Conservation (phyloP, 176 grass and related monocot species). For the Hsuehochloa calcarea region DNA sequence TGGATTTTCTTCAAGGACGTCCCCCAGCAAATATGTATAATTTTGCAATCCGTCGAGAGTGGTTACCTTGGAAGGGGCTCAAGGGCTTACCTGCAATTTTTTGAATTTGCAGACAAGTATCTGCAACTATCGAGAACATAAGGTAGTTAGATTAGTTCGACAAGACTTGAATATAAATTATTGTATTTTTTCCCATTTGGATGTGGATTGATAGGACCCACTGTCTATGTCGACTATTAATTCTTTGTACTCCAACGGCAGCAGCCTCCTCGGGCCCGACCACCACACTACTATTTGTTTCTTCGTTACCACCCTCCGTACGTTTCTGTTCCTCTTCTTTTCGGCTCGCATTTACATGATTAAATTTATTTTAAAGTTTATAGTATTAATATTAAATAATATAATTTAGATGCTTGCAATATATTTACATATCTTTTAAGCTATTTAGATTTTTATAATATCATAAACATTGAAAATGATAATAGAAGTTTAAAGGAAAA, state of each 20-base stretch:
- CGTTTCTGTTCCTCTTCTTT: background rate
- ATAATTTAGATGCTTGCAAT: no score
- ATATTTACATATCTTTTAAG: no score
- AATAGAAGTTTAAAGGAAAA: no score
- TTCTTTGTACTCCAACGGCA: background rate
- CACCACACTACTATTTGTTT: background rate
- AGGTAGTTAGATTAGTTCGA: background rate
- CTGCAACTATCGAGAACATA: background rate
- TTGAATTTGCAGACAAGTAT: background rate
- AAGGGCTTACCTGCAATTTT: background rate
- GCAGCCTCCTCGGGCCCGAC: background rate
- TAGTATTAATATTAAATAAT: no score
- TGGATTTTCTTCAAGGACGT: no score
- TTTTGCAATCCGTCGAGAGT: background rate
- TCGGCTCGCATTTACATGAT: no score
- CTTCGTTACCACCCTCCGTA: background rate
- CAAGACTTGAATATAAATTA: background rate
- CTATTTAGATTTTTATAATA: no score
- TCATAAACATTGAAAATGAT: no score
- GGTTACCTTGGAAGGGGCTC: background rate
- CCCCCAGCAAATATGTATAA: no score
- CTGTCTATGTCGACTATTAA: background rate
- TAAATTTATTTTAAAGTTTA: no score
- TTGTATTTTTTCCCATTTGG: background rate
- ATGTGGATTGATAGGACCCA: background rate